Base-by-base conservation (phyloP, 805 yeast species). In the Schwanniomyces sp. region DNA sequence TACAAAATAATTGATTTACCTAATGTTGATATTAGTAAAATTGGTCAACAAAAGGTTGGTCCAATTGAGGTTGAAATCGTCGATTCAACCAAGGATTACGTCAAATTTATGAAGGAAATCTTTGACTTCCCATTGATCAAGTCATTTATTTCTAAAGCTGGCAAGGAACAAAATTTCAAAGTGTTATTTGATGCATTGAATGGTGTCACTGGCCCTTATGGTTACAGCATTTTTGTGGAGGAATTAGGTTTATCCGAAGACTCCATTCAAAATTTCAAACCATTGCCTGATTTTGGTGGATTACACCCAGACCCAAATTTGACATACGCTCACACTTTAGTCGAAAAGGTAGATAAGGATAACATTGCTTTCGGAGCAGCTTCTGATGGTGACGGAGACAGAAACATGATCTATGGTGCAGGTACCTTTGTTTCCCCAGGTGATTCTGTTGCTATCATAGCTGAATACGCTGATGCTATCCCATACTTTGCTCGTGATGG, bases 171-270 rank as follows among this genome's bases (percentile, higher is more conserved):
- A 40, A 76, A 80, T 39, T 91, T 90, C 74, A 80, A 78, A 58
- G 79, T 91, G 38, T 75, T 92, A 50, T 94, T 94, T 58, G 99
- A 92, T 64, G 90, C 92, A 2, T 74, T 92, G 59, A 88, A 90
- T 61, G 99, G 99, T 63, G 94, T 92, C 60, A 92, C 99, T 25
- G 99, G 98, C 39, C 97, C 98, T 17, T 92, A 94, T 63, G 98
- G 96, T 50, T 72, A 77, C 60, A 86, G 88, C 44, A 82, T 94
- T 46, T 92, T 92, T 58, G 76, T 88, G 32, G 85, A 89, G 40
- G 95, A 90, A 70, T 79, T 92, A 48, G 96, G 95, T 0, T 72
- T 94, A 53, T 85, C 92, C 3, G 67, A 62, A 40, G 68, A 80
- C 4, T 78, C 86, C 4, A 75, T 94, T 49, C 98, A 92, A 70